Percentiles rank a stretch among this genome's conserved stretches.
Conservation (phyloP, 768 basidiomycete species). For the Termitomyces heimii region DNA sequence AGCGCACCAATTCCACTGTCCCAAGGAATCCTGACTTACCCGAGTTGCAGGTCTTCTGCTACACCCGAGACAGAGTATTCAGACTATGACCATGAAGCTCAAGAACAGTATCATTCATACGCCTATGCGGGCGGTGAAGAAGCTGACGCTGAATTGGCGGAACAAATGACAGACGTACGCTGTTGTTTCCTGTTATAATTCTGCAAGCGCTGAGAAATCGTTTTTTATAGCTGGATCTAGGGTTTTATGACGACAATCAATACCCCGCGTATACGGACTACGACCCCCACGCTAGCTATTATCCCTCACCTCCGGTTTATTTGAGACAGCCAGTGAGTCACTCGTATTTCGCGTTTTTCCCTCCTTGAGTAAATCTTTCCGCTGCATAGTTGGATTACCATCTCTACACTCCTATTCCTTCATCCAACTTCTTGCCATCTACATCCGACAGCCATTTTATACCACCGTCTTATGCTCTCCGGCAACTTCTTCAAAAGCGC, state of each 20-base stretch:
- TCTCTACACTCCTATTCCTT: conserved; percentile 73
- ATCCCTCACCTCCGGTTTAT: conserved; percentile 38
- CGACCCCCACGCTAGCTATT: conserved; percentile 32
- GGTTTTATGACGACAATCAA: conserved; percentile 24
- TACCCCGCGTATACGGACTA: conserved; percentile 30
- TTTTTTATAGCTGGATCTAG: conserved; percentile 20
- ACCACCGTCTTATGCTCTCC: conserved; percentile 35
- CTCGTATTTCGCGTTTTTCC: not conserved
- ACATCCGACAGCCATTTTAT: conserved; percentile 63
- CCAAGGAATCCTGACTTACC: not conserved
- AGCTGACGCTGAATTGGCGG: conserved; percentile 18
- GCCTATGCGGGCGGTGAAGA: conserved; percentile 16
- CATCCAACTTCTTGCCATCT: conserved; percentile 46
- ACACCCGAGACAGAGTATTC: conserved; percentile 16
- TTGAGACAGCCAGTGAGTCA: conserved; percentile 64
- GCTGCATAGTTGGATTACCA: conserved; percentile 79
- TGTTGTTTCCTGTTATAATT: not conserved
- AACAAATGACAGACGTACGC: conserved; percentile 29
- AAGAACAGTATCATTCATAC: conserved; percentile 21
- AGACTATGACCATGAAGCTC: conserved; percentile 13
- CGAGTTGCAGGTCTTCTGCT: conserved; percentile 10
- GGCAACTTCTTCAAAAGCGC: conserved; percentile 37
- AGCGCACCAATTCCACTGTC: conserved; percentile 2
- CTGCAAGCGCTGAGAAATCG: not conserved
- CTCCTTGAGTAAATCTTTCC: not conserved